A percentile compares a stretch with the other conserved stretches of the same genome.
Evolutionary conservation across 805 yeast genomes (phyloP).

Genomic region (Ogataea haglerorum): DNA sequence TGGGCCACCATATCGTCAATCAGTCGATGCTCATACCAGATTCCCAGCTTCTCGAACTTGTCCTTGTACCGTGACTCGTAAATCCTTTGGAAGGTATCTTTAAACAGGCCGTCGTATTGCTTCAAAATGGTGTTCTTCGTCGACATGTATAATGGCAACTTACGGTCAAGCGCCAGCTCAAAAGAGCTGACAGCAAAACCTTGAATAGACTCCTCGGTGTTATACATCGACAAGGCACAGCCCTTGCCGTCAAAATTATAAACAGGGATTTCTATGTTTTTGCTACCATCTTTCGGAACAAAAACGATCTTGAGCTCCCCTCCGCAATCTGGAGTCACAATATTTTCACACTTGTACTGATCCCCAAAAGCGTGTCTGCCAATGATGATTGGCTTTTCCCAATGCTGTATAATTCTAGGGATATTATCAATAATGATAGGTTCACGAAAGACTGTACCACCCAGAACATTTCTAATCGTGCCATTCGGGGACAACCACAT

Average conservation of each 20-base stretch:
- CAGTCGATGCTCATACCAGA: constrained; percentile 95
- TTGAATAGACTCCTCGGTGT: constrained; percentile 84
- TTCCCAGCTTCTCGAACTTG: constrained; percentile 72
- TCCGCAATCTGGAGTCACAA: constrained; percentile 67
- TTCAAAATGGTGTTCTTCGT: constrained; percentile 95
- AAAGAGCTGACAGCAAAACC: constrained; percentile 95
- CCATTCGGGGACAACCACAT: constrained; percentile 99
- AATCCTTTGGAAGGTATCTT: constrained; percentile 83
- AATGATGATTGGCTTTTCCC: constrained; percentile 94
- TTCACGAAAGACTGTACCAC: constrained; percentile 96
- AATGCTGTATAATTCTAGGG: constrained; percentile 84
- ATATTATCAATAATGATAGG: constrained; percentile 85
- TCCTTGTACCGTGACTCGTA: constrained; percentile 67
- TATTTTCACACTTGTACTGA: constrained; percentile 91
- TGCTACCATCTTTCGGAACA: constrained; percentile 65
- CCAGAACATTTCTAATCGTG: constrained; percentile 90
- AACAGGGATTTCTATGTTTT: constrained; percentile 54
- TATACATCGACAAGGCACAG: constrained; percentile 91
- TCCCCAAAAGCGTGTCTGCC: constrained; percentile 98
- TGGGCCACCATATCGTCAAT: constrained; percentile 99
- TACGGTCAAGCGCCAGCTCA: constrained; percentile 76
- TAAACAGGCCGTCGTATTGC: constrained; percentile 91
- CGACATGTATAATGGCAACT: constrained; percentile 77
- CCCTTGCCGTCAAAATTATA: constrained; percentile 69
- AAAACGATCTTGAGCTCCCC: constrained; percentile 77